Evolutionary conservation across 176 grass and related monocot species (phyloP).

Genomic region (Triticum timopheevii): DNA sequence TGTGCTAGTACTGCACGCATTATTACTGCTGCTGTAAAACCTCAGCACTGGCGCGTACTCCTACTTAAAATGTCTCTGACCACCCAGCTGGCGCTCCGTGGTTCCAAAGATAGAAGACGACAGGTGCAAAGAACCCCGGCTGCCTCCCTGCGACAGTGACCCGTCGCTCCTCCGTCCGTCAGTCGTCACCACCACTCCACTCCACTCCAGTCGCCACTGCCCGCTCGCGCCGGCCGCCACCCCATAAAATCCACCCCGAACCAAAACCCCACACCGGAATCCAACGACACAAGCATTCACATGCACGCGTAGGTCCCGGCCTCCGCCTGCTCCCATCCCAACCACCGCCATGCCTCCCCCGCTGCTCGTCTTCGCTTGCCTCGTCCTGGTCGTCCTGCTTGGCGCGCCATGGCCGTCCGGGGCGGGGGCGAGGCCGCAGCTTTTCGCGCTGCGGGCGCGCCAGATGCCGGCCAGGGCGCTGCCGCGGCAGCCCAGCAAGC

Average conservation of each 20-base stretch:
- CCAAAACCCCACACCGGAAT: conserved; percentile 35
- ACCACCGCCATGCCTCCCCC: conserved; percentile 38
- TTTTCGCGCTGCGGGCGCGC: conserved; percentile 55
- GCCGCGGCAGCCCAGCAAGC: conserved; percentile 69
- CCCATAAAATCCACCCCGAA: conserved; percentile 39
- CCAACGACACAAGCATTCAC: conserved; percentile 27
- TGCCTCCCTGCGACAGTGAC: conserved; percentile 12
- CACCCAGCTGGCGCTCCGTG: conserved; percentile 3
- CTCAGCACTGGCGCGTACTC: background rate
- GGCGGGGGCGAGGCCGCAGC: conserved; percentile 16
- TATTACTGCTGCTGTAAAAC: background rate
- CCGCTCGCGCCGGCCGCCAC: background rate
- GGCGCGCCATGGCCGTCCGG: conserved; percentile 6
- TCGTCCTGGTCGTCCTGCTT: conserved; percentile 34
- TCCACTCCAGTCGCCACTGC: background rate
- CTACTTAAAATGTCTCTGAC: background rate
- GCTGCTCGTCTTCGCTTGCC: conserved; percentile 12
- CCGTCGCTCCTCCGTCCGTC: background rate
- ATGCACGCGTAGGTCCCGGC: conserved; percentile 17
- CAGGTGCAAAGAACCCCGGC: conserved; percentile 23
- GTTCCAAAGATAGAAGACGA: conserved; percentile 38
- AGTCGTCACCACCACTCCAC: background rate
- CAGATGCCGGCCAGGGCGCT: conserved; percentile 51
- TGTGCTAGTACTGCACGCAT: background rate
- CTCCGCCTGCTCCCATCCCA: background rate